These are phyloP conservation scores for Eimeria falciformis DNA, from an alignment of 169 alveolate species.

Conservation along the genomic window DNA sequence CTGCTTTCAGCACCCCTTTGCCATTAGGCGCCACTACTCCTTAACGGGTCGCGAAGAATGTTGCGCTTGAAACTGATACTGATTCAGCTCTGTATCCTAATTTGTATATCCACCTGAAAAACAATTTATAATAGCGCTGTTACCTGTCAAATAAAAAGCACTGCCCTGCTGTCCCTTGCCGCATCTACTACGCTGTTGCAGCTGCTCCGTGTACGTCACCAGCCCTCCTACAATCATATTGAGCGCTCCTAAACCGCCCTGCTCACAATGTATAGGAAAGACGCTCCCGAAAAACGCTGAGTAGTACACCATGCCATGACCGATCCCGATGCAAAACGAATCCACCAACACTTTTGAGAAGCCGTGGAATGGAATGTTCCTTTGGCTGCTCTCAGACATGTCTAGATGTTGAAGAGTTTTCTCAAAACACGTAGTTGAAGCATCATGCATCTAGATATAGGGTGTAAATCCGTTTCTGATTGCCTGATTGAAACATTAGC, in stretches of 20 bases:
- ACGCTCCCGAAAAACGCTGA: conserved; percentile 17
- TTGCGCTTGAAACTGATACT: too few species aligned
- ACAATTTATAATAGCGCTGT: too few species aligned
- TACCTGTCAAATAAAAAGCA: too few species aligned
- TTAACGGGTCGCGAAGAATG: too few species aligned
- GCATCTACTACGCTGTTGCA: not conserved
- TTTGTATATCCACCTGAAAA: too few species aligned
- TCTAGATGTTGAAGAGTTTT: conserved; percentile 1
- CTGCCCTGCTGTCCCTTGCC: too few species aligned
- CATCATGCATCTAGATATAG: conserved; percentile 16
- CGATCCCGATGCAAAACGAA: not conserved
- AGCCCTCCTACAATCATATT: conserved; percentile 9
- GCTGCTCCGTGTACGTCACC: not conserved
- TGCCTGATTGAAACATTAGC: conserved; percentile 27
- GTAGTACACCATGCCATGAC: conserved; percentile 52
- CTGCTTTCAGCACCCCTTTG: too few species aligned
- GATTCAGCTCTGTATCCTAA: too few species aligned
- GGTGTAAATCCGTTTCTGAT: conserved; percentile 4
- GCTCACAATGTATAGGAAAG: conserved; percentile 31
- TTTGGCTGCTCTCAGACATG: conserved; percentile 26
- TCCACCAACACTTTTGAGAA: conserved; percentile 31
- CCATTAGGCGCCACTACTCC: too few species aligned
- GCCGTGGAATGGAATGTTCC: conserved; percentile 45
- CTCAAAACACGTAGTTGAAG: conserved; percentile 9
- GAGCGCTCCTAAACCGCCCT: conserved; percentile 39